Conservation (phyloP, 768 basidiomycete species). For the Boletus eberwhitei region DNA sequence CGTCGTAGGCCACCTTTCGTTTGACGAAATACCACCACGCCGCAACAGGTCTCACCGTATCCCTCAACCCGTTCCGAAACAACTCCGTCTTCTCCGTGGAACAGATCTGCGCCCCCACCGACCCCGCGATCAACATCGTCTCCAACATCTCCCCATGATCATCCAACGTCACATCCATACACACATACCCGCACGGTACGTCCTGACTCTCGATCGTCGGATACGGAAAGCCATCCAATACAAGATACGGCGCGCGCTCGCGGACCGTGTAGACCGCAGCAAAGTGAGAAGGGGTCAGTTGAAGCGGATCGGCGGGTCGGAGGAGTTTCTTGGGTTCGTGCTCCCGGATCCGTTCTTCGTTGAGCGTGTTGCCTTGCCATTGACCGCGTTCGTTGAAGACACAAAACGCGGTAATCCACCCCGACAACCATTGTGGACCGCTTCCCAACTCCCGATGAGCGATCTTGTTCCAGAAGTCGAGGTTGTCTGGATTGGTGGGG, state of each 20-base stretch:
- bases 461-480: constrained; percentile 39
- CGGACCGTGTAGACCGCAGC: constrained; percentile 25
- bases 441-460: constrained; percentile 26
- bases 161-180: constrained; percentile 28
- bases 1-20: neutral
- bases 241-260: constrained; percentile 18
- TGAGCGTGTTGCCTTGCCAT: constrained; percentile 32
- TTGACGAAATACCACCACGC: constrained; percentile 33
- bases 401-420: constrained; percentile 41
- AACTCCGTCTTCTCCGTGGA: constrained; percentile 29
- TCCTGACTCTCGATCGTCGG: constrained; percentile 27
- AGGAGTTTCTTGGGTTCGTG: constrained; percentile 33
- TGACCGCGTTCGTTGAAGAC: constrained; percentile 30
- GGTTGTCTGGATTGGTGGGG: constrained; percentile 27
- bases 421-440: constrained; percentile 34
- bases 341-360: constrained; percentile 26
- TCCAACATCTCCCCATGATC: constrained; percentile 26
- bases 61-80: constrained; percentile 30
- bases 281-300: constrained; percentile 25
- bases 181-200: constrained; percentile 30
- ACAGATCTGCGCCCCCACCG: constrained; percentile 28
- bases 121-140: constrained; percentile 30
- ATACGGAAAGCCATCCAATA: constrained; percentile 28
- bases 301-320: constrained; percentile 26
- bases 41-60: constrained; percentile 30